Conservation (phyloP, 2,329 filamentous ascomycete genomes). For the Clarireedia sp. region DNA sequence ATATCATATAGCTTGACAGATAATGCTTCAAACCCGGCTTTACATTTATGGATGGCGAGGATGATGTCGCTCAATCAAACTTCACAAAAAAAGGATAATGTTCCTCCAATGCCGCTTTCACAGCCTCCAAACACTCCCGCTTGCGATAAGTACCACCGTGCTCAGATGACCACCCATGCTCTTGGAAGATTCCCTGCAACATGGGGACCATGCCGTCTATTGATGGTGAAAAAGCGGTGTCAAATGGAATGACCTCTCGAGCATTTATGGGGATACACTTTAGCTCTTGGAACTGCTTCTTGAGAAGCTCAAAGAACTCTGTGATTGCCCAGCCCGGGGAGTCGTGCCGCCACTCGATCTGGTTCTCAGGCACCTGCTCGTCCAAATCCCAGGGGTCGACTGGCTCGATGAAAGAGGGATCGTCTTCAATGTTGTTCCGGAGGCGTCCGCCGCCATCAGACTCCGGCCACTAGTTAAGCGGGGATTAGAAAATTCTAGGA, state of each 20-base stretch:
- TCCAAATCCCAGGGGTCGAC: conserved; percentile 9
- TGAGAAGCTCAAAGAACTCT: conserved; percentile 17
- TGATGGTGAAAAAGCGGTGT: neutral
- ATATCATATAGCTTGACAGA: too few species aligned
- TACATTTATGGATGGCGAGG: neutral
- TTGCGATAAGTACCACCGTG: conserved; percentile 2
- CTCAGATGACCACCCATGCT: conserved; percentile 1
- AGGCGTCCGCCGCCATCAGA: conserved; percentile 8
- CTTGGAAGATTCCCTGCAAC: conserved; percentile 2
- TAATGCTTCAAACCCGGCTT: neutral
- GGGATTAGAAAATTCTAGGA: neutral
- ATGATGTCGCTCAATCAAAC: neutral
- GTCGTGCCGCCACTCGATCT: conserved; percentile 9
- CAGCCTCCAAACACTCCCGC: conserved; percentile 3
- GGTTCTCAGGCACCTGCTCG: conserved; percentile 9
- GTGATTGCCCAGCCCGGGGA: conserved; percentile 10
- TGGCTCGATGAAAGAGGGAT: neutral
- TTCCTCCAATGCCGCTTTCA: neutral
- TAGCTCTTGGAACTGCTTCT: conserved; percentile 14
- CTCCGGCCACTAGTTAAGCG: conserved; percentile 22
- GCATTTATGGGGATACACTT: conserved; percentile 11
- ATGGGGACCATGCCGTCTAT: neutral
- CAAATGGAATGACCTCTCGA: neutral
- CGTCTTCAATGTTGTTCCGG: neutral
- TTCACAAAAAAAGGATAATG: neutral